Evolutionary conservation across 352 stramenopile genomes (phyloP).

Genomic region (Pythium sukuiense): DNA sequence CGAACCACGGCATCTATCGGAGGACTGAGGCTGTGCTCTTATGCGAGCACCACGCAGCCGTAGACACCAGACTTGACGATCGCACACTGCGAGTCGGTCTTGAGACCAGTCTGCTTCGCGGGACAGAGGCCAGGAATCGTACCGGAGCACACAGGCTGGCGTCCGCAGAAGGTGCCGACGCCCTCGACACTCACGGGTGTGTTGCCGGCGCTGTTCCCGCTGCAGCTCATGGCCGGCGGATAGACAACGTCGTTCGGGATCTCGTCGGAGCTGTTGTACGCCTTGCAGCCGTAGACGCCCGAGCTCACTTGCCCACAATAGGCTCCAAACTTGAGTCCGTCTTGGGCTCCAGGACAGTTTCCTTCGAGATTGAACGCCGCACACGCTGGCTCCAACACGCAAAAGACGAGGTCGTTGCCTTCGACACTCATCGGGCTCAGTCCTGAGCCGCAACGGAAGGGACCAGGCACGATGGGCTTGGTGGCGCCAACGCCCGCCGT

Average conservation of each 20-base stretch:
- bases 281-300: conserved; percentile 12
- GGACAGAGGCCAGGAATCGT: conserved; percentile 7
- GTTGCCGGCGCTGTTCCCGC: background rate
- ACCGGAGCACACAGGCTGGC: conserved; percentile 7
- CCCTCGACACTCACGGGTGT: conserved; percentile 11
- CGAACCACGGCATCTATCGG: background rate
- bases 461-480: background rate
- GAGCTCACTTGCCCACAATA: conserved; percentile 5
- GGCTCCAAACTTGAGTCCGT: background rate
- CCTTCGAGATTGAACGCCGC: background rate
- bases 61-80: conserved; percentile 12
- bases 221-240: background rate
- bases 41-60: conserved; percentile 15
- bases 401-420: conserved; percentile 7
- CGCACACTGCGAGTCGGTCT: conserved; percentile 7
- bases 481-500: background rate
- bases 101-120: conserved; percentile 3
- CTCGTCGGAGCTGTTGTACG: background rate
- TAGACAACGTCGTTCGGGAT: conserved; percentile 1
- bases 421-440: conserved; percentile 15
- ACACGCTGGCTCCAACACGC: background rate
- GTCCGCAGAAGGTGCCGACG: conserved; percentile 15
- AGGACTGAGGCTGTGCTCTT: background rate
- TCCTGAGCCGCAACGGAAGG: conserved; percentile 1
- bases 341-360: conserved; percentile 1